A percentile compares a stretch with the other conserved stretches of the same genome.
phyloP scores from a whole-genome alignment of 495 filamentous ascomycete genomes.

The Penicillium daleae region DNA sequence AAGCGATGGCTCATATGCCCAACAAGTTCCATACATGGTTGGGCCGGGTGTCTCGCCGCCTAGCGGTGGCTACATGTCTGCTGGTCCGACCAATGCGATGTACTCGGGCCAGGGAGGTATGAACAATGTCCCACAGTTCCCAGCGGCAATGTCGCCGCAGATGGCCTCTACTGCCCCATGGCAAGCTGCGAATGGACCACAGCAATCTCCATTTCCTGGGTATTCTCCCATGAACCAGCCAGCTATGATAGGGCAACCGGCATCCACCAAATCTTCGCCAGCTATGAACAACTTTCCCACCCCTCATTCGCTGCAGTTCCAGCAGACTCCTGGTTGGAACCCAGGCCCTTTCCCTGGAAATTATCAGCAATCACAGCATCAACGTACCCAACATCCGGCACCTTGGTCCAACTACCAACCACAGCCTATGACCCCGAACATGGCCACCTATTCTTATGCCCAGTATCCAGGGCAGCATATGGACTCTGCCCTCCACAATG shows the following conservation, averaged over 20 bases:
- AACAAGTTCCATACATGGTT: conserved; percentile 46
- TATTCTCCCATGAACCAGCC: conserved; percentile 47
- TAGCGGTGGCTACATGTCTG: conserved; percentile 36
- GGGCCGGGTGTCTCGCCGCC: conserved; percentile 46
- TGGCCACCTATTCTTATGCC: conserved; percentile 71
- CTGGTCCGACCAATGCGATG: conserved; percentile 33
- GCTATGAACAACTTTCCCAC: conserved; percentile 46
- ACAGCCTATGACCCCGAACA: conserved; percentile 40
- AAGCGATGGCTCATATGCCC: conserved; percentile 39
- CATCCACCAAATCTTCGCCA: conserved; percentile 48
- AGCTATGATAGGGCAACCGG: conserved; percentile 41
- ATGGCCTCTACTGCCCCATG: conserved; percentile 44
- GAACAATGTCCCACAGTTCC: conserved; percentile 42
- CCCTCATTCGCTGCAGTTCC: conserved; percentile 37
- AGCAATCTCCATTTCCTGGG: conserved; percentile 45
- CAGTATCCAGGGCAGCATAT: conserved; percentile 74
- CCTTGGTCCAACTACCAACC: conserved; percentile 43
- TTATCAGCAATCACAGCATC: conserved; percentile 49
- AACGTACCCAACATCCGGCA: conserved; percentile 37
- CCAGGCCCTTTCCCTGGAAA: conserved; percentile 40
- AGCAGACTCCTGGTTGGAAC: conserved; percentile 39
- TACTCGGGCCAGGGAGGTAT: conserved; percentile 40
- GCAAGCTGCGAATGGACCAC: conserved; percentile 42
- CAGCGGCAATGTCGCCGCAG: conserved; percentile 43
- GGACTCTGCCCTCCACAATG: conserved; percentile 62